phyloP scores from a whole-genome alignment of 495 filamentous ascomycete species.

The Penicillium macrosclerotiorum region DNA sequence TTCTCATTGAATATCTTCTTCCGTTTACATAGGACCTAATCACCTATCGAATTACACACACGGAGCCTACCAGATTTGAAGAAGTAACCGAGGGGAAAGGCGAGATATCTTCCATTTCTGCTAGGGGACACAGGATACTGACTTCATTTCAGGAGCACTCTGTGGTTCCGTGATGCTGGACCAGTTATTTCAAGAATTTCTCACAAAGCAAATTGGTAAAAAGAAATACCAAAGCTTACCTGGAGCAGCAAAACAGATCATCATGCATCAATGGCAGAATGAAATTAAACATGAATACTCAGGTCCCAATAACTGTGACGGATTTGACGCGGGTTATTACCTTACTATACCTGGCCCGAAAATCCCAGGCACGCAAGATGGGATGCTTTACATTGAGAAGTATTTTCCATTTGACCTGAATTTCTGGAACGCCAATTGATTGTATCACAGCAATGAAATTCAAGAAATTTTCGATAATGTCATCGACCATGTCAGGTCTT shows the following conservation, averaged over 20 bases:
- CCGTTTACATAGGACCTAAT: constrained; percentile 49
- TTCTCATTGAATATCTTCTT: constrained; percentile 8
- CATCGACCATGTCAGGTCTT: constrained; percentile 52
- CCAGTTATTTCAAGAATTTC: constrained; percentile 42
- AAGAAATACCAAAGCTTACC: constrained; percentile 7
- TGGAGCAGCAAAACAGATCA: background rate
- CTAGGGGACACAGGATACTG: constrained; percentile 28
- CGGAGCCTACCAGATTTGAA: constrained; percentile 10
- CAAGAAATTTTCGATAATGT: constrained; percentile 57
- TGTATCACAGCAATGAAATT: constrained; percentile 32
- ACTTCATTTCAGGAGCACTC: constrained; percentile 36
- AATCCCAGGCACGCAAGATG: constrained; percentile 8
- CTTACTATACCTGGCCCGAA: constrained; percentile 22
- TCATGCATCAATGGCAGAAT: constrained; percentile 22
- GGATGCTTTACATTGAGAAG: constrained; percentile 19
- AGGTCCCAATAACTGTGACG: constrained; percentile 4
- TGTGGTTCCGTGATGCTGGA: constrained; percentile 60
- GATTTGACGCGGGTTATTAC: constrained; percentile 8
- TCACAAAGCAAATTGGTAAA: constrained; percentile 31
- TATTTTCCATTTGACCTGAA: too few relatives aligned
- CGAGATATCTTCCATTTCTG: too few relatives aligned
- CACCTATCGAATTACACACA: constrained; percentile 18
- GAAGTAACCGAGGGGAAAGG: constrained; percentile 28
- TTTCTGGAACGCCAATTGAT: background rate
- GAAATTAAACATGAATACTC: constrained; percentile 19